Conservation (phyloP, 2,329 filamentous ascomycete species). For the Diaporthe sp. region DNA sequence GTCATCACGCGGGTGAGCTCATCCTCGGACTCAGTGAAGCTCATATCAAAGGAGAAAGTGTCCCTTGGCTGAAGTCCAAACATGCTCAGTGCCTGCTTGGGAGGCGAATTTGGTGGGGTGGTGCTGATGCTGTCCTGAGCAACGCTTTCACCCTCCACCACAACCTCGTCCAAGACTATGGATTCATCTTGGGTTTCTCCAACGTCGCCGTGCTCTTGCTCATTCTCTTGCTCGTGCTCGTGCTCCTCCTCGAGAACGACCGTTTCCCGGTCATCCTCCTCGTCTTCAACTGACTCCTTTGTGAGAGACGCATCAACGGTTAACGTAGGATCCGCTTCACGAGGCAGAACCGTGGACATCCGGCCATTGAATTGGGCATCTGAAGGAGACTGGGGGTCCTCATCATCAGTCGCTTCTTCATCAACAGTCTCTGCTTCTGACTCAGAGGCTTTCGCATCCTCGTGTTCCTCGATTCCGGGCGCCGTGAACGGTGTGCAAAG, state of each 20-base stretch:
- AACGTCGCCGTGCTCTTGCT: constrained; percentile 27
- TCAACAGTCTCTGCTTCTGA: constrained; percentile 4
- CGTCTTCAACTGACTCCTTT: constrained; percentile 19
- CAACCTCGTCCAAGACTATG: constrained; percentile 49
- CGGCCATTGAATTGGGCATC: constrained; percentile 24
- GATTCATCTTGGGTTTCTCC: constrained; percentile 38
- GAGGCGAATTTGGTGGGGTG: constrained; percentile 48
- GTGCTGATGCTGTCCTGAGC: constrained; percentile 42
- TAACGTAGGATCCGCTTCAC: constrained; percentile 48
- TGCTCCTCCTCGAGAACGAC: constrained; percentile 41
- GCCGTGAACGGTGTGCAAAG: constrained; percentile 33
- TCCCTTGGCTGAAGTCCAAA: constrained; percentile 65
- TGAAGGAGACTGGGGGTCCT: constrained; percentile 11
- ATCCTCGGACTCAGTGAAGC: constrained; percentile 69
- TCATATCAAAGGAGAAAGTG: constrained; percentile 56
- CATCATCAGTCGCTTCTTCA: constrained; percentile 25
- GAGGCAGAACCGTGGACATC: constrained; percentile 46
- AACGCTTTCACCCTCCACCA: constrained; percentile 43
- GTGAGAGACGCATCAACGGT: constrained; percentile 28
- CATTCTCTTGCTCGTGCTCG: constrained; percentile 24
- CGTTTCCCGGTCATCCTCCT: constrained; percentile 42
- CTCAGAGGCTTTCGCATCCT: constrained; percentile 18
- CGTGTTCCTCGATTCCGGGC: constrained; percentile 2
- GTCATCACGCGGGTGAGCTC: constrained; percentile 52
- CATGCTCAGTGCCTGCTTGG: constrained; percentile 47